phyloP scores from a whole-genome alignment of 768 basidiomycete genomes.

The Boletus sensibilis region DNA sequence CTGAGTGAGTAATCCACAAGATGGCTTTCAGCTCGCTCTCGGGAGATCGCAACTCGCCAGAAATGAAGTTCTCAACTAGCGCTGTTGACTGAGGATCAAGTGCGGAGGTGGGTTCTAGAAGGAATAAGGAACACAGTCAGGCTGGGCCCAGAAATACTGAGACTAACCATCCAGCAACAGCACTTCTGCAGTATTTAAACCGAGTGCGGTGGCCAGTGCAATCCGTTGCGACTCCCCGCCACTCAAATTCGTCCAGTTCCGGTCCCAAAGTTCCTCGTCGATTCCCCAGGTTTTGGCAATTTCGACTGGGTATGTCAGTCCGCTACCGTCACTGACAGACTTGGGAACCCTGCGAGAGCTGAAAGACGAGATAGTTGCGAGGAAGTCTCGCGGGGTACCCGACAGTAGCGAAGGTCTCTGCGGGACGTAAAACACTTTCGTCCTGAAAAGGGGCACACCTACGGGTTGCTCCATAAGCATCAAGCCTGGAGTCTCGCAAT shows the following conservation, averaged over 20 bases:
- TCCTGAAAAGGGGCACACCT: constrained; percentile 80
- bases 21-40: constrained; percentile 63
- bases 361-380: constrained; percentile 56
- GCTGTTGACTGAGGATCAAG: constrained; percentile 68
- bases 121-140: not conserved
- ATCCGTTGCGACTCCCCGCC: constrained; percentile 87
- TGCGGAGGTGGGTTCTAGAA: constrained; percentile 84
- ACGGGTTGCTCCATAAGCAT: constrained; percentile 2
- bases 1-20: constrained; percentile 87
- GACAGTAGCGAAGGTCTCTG: constrained; percentile 87
- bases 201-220: constrained; percentile 72
- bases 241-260: constrained; percentile 76
- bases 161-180: constrained; percentile 74
- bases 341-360: constrained; percentile 37
- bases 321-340: constrained; percentile 24
- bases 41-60: constrained; percentile 47
- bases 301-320: constrained; percentile 43
- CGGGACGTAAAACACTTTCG: constrained; percentile 80
- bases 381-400: constrained; percentile 74
- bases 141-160: not conserved
- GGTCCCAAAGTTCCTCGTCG: constrained; percentile 67
- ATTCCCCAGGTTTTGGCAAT: constrained; percentile 68
- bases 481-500: not conserved
- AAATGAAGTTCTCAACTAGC: constrained; percentile 63
- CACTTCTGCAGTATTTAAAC: constrained; percentile 73